phyloP scores from a whole-genome alignment of 2,329 filamentous ascomycete species.

The Epichloe festucae region DNA sequence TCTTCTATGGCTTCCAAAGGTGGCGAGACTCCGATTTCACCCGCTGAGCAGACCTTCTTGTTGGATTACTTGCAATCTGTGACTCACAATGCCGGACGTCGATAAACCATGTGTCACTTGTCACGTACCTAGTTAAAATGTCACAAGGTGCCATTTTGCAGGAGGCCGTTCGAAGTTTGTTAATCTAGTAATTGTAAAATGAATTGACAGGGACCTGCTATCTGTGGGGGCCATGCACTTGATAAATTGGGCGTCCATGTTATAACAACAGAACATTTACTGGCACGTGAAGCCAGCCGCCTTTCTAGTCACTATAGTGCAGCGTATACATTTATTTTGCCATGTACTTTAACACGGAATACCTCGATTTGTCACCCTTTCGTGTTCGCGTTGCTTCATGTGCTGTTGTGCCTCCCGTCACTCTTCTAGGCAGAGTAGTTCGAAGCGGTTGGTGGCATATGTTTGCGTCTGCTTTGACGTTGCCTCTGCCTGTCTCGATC shows the following conservation, averaged over 20 bases:
- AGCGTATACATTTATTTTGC: not conserved
- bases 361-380: not conserved
- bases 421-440: slow-evolving; percentile 38
- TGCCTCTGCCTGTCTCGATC: not conserved
- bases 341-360: not conserved
- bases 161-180: not conserved
- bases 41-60: slow-evolving; percentile 63
- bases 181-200: not conserved
- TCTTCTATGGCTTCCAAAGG: slow-evolving; percentile 31
- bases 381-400: not conserved
- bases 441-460: slow-evolving; percentile 45
- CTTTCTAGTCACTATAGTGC: not conserved
- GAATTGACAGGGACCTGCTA: not conserved
- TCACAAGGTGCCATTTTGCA: not conserved
- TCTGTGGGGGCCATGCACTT: not conserved
- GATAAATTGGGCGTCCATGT: not conserved
- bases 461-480: slow-evolving; percentile 10
- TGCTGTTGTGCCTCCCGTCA: not conserved
- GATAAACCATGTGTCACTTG: slow-evolving; percentile 2
- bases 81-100: slow-evolving; percentile 26
- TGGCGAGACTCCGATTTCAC: slow-evolving; percentile 43
- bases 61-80: slow-evolving; percentile 57
- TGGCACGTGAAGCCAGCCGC: not conserved
- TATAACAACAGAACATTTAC: not conserved
- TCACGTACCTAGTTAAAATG: too few relatives aligned